Evolutionary conservation across 2,329 filamentous ascomycete species (phyloP), one percentile per base, ranked within the genome.

Genomic region (Aspergillus sp.): DNA sequence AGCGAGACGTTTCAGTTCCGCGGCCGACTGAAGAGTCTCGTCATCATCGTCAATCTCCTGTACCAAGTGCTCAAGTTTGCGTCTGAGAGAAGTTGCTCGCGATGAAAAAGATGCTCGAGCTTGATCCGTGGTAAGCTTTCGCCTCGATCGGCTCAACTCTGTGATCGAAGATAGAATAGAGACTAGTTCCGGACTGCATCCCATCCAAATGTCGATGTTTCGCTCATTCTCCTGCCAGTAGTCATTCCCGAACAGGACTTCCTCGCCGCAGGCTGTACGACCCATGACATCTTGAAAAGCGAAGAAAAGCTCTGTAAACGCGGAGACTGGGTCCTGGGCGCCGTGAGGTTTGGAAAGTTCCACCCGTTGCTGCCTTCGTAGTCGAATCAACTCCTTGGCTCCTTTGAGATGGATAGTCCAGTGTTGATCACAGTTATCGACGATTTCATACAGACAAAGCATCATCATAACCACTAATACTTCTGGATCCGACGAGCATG

Each of bases 241-340:
- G 39, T 75, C 71, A 28, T 59, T 62, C 2, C 71, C 72, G 37
- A 76, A 76, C 0, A 73, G 56, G 0, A 71, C 67, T 7, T 69
- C 65, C 8, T 74, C 69, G 3, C 71, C 73, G 40, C 73, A 76
- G 0, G 73, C 73, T 0, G 73, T 76, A 30, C 73, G 65, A 27
- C 73, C 73, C 48, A 76, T 75, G 11, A 74, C 70, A 45, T 76
- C 73, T 45, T 76, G 73, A 10, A 74, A 76, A 4, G 73, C 73
- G 43, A 76, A 76, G 48, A 75, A 76, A 1, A 67, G 62, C 47
- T 76, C 73, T 0, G 70, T 57, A 40, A 67, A 67, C 5, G 66
- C 60, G 2, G 56, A 65, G 0, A 66, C 57, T n/a, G 51, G 56
- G 38, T 56, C 58, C 11, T 39, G 46, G 7, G 43, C 26, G 26